These are phyloP conservation scores for Kluyveromyces sp. DNA, from an alignment of 1,139 yeast genomes.

Conservation along the genomic window DNA sequence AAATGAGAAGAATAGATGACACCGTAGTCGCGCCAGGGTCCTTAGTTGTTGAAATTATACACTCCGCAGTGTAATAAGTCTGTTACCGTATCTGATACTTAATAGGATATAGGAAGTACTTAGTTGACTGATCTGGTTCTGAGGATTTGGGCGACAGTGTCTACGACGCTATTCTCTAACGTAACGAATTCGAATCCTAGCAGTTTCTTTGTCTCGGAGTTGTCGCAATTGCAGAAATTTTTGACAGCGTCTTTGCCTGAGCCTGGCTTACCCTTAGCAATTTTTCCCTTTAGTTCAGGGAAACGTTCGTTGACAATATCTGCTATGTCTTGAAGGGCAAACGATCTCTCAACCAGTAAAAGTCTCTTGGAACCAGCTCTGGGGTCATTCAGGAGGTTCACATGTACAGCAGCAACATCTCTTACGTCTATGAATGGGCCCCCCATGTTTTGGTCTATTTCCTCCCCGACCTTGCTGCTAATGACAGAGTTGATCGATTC, in stretches of 20 bases:
- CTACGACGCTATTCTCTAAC: constrained; percentile 36
- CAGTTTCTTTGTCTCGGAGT: constrained; percentile 31
- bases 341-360: constrained; percentile 28
- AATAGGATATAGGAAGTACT: no score
- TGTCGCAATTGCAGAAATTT: constrained; percentile 14
- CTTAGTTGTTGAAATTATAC: no score
- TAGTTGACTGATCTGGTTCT: no score
- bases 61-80: no score
- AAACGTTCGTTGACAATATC: constrained; percentile 34
- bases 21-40: no score
- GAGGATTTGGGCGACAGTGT: constrained; percentile 38
- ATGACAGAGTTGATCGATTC: constrained; percentile 31
- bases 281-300: constrained; percentile 35
- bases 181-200: constrained; percentile 37
- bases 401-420: constrained; percentile 48
- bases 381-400: constrained; percentile 36
- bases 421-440: constrained; percentile 41
- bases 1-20: no score
- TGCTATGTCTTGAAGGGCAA: constrained; percentile 29
- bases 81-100: no score
- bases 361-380: constrained; percentile 31
- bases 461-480: constrained; percentile 17
- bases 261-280: constrained; percentile 17
- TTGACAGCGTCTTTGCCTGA: constrained; percentile 8
- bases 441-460: constrained; percentile 6